Evolutionary conservation across 1,139 yeast species (phyloP).

Genomic region (Taphrina communis): DNA sequence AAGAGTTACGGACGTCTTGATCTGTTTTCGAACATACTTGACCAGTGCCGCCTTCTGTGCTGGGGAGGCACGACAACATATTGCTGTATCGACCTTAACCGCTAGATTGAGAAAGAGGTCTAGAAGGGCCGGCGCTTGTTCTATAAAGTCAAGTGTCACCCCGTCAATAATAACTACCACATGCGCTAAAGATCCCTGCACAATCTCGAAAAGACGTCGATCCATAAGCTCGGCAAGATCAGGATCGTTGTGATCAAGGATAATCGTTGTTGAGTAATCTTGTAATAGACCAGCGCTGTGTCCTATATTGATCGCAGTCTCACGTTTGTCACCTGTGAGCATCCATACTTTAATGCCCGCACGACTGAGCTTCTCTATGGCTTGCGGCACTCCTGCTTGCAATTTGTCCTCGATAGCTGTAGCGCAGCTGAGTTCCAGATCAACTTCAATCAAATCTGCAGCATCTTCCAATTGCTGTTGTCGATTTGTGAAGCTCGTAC

Average conservation of each 20-base stretch:
- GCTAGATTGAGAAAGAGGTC: slow-evolving; percentile 82
- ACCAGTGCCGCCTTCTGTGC: slow-evolving; percentile 95
- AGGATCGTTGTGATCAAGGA: slow-evolving; percentile 63
- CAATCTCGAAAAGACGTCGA: slow-evolving; percentile 66
- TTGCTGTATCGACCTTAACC: slow-evolving; percentile 84
- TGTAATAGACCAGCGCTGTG: slow-evolving; percentile 90
- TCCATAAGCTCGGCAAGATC: slow-evolving; percentile 60
- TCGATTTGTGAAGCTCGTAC: slow-evolving; percentile 74
- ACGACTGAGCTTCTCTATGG: slow-evolving; percentile 86
- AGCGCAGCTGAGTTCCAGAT: slow-evolving; percentile 78
- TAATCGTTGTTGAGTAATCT: slow-evolving; percentile 88
- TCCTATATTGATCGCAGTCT: slow-evolving; percentile 96
- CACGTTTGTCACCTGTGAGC: slow-evolving; percentile 97
- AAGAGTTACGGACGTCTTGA: slow-evolving; percentile 74
- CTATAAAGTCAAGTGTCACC: slow-evolving; percentile 72
- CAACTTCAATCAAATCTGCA: slow-evolving; percentile 73
- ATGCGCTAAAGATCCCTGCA: slow-evolving; percentile 80
- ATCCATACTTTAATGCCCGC: slow-evolving; percentile 97
- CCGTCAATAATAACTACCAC: slow-evolving; percentile 95
- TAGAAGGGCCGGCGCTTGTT: slow-evolving; percentile 71
- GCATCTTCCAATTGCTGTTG: slow-evolving; percentile 68
- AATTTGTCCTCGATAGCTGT: slow-evolving; percentile 97
- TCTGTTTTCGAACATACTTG: slow-evolving; percentile 68
- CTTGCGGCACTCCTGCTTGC: slow-evolving; percentile 93
- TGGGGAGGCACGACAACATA: slow-evolving; percentile 96